These are phyloP conservation scores for Anthracocystis setariae DNA, from an alignment of 1,284 basidiomycete genomes.

Conservation along the genomic window DNA sequence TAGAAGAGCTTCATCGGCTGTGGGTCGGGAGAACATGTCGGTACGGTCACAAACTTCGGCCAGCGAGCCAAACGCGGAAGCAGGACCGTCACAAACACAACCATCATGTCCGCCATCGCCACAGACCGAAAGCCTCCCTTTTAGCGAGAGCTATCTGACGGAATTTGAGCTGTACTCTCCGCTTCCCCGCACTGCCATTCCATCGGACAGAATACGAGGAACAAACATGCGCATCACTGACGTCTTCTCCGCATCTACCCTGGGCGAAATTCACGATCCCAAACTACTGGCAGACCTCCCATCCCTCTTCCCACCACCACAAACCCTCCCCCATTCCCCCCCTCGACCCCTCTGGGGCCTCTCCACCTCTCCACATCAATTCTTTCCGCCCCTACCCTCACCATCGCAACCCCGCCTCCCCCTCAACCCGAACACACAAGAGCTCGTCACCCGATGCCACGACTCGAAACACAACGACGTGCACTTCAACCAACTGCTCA, in stretches of 20 bases:
- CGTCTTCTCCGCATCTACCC: background rate
- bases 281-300: constrained; percentile 13
- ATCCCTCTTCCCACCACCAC: constrained; percentile 18
- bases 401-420: background rate
- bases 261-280: constrained; percentile 18
- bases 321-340: background rate
- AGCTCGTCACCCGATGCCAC: constrained; percentile 79
- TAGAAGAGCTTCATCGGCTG: no score
- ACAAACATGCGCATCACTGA: constrained; percentile 1
- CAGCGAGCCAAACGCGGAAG: constrained; percentile 5
- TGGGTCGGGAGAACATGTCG: background rate
- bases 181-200: background rate
- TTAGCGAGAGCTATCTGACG: background rate
- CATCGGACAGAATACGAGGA: constrained; percentile 5
- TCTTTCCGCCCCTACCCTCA: background rate
- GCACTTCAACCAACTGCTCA: constrained; percentile 93
- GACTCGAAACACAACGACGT: constrained; percentile 74
- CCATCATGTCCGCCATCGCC: background rate
- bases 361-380: background rate
- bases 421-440: constrained; percentile 16
- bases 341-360: constrained; percentile 22
- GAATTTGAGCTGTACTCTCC: background rate
- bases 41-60: background rate
- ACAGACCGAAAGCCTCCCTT: background rate
- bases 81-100: constrained; percentile 2